These are phyloP conservation scores for Alternaria sp. DNA, from an alignment of 2,329 filamentous ascomycete genomes.

Conservation along the genomic window DNA sequence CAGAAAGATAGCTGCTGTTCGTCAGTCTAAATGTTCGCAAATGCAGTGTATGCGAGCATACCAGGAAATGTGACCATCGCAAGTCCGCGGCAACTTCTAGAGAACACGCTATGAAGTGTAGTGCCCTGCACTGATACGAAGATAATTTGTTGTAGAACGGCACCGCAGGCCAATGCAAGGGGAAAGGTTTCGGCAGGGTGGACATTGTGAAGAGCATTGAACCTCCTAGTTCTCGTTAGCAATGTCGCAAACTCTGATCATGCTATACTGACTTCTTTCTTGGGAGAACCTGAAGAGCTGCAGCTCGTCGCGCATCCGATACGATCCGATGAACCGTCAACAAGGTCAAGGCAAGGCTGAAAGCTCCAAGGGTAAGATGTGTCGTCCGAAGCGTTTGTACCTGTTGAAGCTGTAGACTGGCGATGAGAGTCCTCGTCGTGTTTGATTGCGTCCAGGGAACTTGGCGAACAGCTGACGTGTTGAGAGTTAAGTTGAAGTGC, in stretches of 20 bases:
- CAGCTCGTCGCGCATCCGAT: conserved; percentile 46
- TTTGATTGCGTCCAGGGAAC: conserved; percentile 41
- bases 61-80: conserved; percentile 49
- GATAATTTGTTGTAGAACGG: conserved; percentile 46
- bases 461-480: conserved; percentile 37
- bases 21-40: conserved; percentile 22
- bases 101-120: conserved; percentile 47
- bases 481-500: conserved; percentile 49
- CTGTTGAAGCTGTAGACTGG: conserved; percentile 45
- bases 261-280: conserved; percentile 40
- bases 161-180: conserved; percentile 48
- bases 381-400: conserved; percentile 49
- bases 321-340: conserved; percentile 47
- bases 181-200: conserved; percentile 51
- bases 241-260: neutral
- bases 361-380: conserved; percentile 48
- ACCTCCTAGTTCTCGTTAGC: conserved; percentile 37
- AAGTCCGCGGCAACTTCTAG: conserved; percentile 43
- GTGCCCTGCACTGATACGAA: conserved; percentile 49
- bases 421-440: conserved; percentile 40
- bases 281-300: conserved; percentile 39
- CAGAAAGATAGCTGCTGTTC: conserved; percentile 65
- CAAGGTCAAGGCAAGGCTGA: conserved; percentile 46
- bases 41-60: conserved; percentile 26
- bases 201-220: conserved; percentile 45